phyloP scores from a whole-genome alignment of 1,139 yeast species.

The Suhomyces kunorum region DNA sequence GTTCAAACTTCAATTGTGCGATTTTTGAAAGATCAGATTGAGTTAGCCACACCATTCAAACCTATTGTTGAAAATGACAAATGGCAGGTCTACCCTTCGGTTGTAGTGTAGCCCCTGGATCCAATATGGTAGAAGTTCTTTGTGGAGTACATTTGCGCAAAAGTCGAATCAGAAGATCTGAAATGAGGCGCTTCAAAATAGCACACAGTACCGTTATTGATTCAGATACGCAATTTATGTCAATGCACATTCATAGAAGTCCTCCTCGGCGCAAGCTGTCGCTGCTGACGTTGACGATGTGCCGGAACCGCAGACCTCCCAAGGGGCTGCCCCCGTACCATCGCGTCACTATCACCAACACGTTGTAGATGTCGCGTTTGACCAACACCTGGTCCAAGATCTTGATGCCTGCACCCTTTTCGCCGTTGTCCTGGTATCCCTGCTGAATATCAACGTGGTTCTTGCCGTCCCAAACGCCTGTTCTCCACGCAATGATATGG shows the following conservation, averaged over 20 bases:
- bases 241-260: not conserved
- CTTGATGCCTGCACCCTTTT: constrained; percentile 62
- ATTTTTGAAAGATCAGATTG: not conserved
- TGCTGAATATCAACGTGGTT: constrained; percentile 39
- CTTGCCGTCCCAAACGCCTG: constrained; percentile 26
- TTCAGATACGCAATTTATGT: no score
- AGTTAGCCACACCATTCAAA: not conserved
- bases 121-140: no score
- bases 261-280: constrained; percentile 35
- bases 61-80: no score
- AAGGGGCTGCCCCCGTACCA: constrained; percentile 75
- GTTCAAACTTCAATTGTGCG: no score
- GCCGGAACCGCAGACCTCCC: constrained; percentile 65
- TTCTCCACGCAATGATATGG: constrained; percentile 68
- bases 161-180: no score
- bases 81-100: no score
- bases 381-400: constrained; percentile 52
- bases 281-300: constrained; percentile 54
- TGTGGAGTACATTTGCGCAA: no score
- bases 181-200: no score
- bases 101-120: no score
- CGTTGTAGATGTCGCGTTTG: constrained; percentile 48
- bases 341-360: constrained; percentile 62
- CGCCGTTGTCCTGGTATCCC: constrained; percentile 65
- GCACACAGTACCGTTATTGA: no score